Conservation (phyloP, 768 basidiomycete species). For the Tylopilus cervinicoccineus region DNA sequence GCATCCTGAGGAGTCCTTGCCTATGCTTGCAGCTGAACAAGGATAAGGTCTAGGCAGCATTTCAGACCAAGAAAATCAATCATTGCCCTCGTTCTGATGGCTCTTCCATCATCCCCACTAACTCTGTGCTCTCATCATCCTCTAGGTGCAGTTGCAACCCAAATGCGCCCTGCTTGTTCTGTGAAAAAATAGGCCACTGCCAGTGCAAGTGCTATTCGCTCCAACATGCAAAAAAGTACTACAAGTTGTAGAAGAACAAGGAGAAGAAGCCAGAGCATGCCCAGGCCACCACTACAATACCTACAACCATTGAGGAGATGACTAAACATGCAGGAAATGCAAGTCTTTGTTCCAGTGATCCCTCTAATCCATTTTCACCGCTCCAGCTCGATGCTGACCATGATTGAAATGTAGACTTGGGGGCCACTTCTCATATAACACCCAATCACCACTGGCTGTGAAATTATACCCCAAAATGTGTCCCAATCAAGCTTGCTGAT, state of each 20-base stretch:
- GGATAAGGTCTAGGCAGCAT: constrained; percentile 2
- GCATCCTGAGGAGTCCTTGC: background rate
- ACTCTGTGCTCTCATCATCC: background rate
- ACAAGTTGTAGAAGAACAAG: background rate
- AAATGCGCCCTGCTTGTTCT: background rate
- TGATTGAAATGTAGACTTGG: background rate
- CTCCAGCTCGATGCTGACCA: background rate
- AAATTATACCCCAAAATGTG: background rate
- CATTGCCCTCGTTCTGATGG: background rate
- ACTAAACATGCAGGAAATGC: background rate
- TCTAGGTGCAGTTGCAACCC: background rate
- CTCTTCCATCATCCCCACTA: too few species aligned
- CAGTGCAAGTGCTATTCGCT: background rate
- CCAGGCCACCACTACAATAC: background rate
- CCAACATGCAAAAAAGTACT: background rate
- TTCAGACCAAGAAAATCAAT: constrained; percentile 4
- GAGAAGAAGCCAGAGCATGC: too few species aligned
- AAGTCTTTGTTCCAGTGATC: background rate
- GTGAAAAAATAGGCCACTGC: background rate
- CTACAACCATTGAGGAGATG: background rate
- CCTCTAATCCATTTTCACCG: background rate
- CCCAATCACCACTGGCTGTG: background rate
- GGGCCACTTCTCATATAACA: background rate
- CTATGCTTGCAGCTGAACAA: constrained; percentile 1
- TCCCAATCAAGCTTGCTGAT: too few species aligned